Evolutionary conservation across 441 rosid genomes (phyloP), one percentile per base, ranked within the genome.

Genomic region (Iberis amara): DNA sequence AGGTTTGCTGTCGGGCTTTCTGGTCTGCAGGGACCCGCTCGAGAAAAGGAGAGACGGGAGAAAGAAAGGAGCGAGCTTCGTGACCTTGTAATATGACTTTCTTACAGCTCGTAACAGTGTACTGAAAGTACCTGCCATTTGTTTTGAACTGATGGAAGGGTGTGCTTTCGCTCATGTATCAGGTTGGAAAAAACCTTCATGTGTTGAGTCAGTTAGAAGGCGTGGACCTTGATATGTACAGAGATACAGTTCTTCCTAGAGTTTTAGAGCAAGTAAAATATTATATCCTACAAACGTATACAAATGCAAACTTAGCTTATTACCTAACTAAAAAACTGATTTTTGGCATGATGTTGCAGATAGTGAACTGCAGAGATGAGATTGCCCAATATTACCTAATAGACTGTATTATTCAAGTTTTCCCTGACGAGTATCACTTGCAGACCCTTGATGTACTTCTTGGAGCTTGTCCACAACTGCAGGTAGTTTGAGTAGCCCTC

Each of bases 321-420:
- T 18, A 1, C 21, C 21, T 18, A 18, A 18, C 21, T 18, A 3
- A 18, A n/a, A 18, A 18, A 18, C 21, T 18, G 21, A 18, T 18
- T 18, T 18, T 18, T 18, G 21, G 21, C 21, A 18, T 63, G 45
- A 64, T 66, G 60, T 75, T 23, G 47, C 65, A 91, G 98, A 83
- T 88, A 66, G 98, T 91, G 64, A 91, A 91, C 76, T 88, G 98
- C 64, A 92, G 80, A 77, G 98, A 88, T 69, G 98, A 92, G 36
- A 66, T 88, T 68, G 98, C 95, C 35, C 96, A 92, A 58, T 83
- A 76, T 67, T 92, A 92, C 68, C 73, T 92, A 64, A 92, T 92
- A 96, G 96, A 92, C 71, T 92, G 98, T 80, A 76, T 92, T 55
- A 92, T 92, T 71, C 98, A 92, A 80, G 98, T 88, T 36, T 92